A percentile compares a stretch with the other conserved stretches of the same genome.
Evolutionary conservation across 805 yeast genomes (phyloP).

Genomic region (Pichia kluyveri): DNA sequence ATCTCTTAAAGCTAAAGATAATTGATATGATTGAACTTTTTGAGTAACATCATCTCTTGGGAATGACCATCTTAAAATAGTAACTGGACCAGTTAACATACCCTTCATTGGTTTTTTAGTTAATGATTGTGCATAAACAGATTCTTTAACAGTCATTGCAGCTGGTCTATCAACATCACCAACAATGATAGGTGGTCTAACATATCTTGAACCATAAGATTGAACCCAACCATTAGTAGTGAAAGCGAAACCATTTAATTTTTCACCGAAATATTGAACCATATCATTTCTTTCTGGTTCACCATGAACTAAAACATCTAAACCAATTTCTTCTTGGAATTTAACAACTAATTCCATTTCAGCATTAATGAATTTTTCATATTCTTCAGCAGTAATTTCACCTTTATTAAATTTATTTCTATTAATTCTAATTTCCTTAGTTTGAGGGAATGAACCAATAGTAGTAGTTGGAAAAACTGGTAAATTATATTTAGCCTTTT

Average conservation of each 20-base stretch:
- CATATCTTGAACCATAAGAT: conserved; percentile 99
- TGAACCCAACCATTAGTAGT: conserved; percentile 99
- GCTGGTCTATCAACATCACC: conserved; percentile 99
- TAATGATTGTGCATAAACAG: conserved; percentile 96
- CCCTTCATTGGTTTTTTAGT: conserved; percentile 97
- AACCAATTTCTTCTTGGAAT: conserved; percentile 99
- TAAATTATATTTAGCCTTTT: conserved; percentile 79
- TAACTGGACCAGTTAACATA: conserved; percentile 99
- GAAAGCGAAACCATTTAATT: conserved; percentile 96
- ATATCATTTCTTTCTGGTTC: conserved; percentile 99
- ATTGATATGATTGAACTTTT: conserved; percentile 91
- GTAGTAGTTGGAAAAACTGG: conserved; percentile 99
- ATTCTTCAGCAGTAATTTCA: conserved; percentile 87
- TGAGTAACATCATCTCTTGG: conserved; percentile 97
- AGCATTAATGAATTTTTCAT: conserved; percentile 92
- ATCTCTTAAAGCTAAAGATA: conserved; percentile 95
- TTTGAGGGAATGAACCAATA: conserved; percentile 99
- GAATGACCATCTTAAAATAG: conserved; percentile 99
- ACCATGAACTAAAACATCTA: conserved; percentile 98
- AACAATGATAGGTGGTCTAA: conserved; percentile 98
- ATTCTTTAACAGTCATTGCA: conserved; percentile 98
- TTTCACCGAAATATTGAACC: conserved; percentile 99
- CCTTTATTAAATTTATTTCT: conserved; percentile 99
- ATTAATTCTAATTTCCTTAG: conserved; percentile 97
- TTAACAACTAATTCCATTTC: conserved; percentile 93